phyloP scores from a whole-genome alignment of 805 yeast species.

The Cyberlindnera suaveolens region DNA sequence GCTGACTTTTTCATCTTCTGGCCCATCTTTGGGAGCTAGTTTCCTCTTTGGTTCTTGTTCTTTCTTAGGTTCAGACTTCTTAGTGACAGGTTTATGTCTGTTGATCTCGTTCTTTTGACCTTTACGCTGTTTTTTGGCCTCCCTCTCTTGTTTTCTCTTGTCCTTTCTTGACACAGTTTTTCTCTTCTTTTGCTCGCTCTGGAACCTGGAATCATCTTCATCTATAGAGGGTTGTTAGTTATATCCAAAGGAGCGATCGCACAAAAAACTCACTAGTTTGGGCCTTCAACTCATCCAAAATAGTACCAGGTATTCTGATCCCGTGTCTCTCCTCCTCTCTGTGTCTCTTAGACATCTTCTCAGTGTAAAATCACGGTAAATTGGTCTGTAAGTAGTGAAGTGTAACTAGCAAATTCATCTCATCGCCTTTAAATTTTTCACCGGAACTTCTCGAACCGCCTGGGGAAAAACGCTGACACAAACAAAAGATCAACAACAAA shows the following conservation, averaged over 20 bases:
- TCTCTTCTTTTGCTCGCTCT: conserved; percentile 27
- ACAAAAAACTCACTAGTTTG: conserved; percentile 3
- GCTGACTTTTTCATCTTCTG: conserved; percentile 19
- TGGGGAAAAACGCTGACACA: conserved; percentile 6
- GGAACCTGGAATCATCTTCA: conserved; percentile 33
- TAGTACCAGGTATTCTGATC: conserved; percentile 49
- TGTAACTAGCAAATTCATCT: not conserved
- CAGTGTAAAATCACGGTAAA: not conserved
- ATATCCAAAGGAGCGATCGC: not conserved
- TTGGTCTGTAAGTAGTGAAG: not conserved
- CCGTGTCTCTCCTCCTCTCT: conserved; percentile 28
- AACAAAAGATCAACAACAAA: not conserved
- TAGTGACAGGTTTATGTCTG: conserved; percentile 1
- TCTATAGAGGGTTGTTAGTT: conserved; percentile 15
- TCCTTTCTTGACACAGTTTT: conserved; percentile 34
- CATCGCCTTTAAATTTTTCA: conserved; percentile 10
- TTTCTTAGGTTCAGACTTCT: conserved; percentile 1
- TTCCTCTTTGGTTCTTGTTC: conserved; percentile 10
- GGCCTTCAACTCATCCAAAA: conserved; percentile 47
- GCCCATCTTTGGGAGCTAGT: conserved; percentile 4
- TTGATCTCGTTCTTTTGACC: not conserved
- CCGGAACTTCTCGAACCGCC: conserved; percentile 18
- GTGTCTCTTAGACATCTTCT: conserved; percentile 1
- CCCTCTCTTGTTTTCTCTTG: conserved; percentile 34
- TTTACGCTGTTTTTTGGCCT: conserved; percentile 27